phyloP scores from a whole-genome alignment of 179 eudicot species.

The Spergularia azorica region DNA sequence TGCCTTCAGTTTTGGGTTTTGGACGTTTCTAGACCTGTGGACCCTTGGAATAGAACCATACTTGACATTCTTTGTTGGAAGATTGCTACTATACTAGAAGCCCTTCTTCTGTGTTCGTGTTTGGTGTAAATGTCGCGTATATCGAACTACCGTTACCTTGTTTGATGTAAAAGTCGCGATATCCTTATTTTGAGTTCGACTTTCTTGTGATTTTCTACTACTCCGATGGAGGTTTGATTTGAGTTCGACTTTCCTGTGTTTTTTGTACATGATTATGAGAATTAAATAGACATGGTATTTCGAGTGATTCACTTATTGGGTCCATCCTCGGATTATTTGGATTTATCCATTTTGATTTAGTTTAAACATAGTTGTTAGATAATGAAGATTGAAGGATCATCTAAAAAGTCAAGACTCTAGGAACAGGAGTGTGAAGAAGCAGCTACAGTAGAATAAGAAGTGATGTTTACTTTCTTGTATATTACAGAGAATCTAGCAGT shows the following conservation, averaged over 20 bases:
- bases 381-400: not conserved
- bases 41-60: not conserved
- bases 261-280: too few species aligned
- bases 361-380: not conserved
- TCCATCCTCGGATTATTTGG: not conserved
- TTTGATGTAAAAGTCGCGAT: too few species aligned
- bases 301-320: not conserved
- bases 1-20: not conserved
- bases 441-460: slow-evolving; percentile 1
- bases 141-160: too few species aligned
- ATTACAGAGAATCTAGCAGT: slow-evolving; percentile 10
- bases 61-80: not conserved
- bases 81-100: not conserved
- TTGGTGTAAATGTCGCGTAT: too few species aligned
- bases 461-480: not conserved
- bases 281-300: too few species aligned
- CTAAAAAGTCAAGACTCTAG: not conserved
- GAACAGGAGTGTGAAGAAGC: not conserved
- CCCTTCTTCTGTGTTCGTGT: not conserved
- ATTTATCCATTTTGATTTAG: not conserved
- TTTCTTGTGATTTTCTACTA: too few species aligned
- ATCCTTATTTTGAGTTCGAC: too few species aligned
- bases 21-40: not conserved
- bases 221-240: too few species aligned
- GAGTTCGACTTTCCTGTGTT: too few species aligned